Evolutionary conservation across 495 filamentous ascomycete genomes (phyloP), one percentile per base, ranked within the genome.

Genomic region (Penicillium riverlandense): DNA sequence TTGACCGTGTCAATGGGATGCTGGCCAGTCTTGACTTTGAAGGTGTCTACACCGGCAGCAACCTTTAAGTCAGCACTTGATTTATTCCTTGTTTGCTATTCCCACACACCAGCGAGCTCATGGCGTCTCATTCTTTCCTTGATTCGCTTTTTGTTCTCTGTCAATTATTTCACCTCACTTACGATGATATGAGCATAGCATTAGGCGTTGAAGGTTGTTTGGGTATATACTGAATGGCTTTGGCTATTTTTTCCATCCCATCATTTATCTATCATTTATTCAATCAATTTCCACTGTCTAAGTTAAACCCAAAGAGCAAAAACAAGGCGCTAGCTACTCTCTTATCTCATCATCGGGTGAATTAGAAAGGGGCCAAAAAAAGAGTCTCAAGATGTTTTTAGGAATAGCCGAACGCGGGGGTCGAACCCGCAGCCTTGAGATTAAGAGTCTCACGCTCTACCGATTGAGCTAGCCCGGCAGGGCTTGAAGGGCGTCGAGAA

Each of bases 391-490:
- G 32, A 14, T 35, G 22, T 41, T 40, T 36, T 35, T 58, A 58
- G 55, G 55, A 57, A 59, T 50, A 75, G 72, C 71, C 71, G 65
- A 71, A 75, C 67, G 72, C 63, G 69, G 72, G 72, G 72, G 68
- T 74, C 69, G 71, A 76, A 76, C 72, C 72, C 69, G 62, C 71
- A 75, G 64, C 72, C 71, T 75, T 74, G 67, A 74, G 72, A 73
- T 76, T 78, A 79, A 76, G 71, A 76, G 68, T 66, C 66, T 72
- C 70, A 77, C 74, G 74, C 74, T 77, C 74, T 77, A 70, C 70
- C 70, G 66, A 74, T 72, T 74, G 74, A 77, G 64, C 67, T 79
- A 79, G 70, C 72, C 71, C 51, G 62, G 66, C 62, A 44, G 53
- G 45, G 45, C 34, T 11, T 34, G 32, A 34, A 22, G 4, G 4